Percentiles rank a stretch among this genome's conserved stretches.
These are phyloP conservation scores for Magnolia kwangsiensis DNA, from an alignment of 164 flowering plant genomes.

Conservation along the genomic window DNA sequence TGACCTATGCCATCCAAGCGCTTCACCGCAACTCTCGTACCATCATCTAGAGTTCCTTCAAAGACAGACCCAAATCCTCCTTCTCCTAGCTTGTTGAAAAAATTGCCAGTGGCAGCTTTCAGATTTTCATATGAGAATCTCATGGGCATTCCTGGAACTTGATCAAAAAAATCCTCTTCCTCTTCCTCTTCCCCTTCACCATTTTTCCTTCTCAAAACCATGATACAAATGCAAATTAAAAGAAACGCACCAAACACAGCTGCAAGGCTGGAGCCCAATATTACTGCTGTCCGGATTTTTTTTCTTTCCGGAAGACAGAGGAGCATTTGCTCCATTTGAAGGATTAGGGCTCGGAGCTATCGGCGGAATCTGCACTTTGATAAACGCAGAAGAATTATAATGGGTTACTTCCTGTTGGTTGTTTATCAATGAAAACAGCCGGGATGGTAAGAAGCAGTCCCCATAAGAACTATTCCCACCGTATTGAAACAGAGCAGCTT, in stretches of 20 bases:
- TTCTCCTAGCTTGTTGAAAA: constrained; percentile 18
- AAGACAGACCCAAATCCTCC: constrained; percentile 35
- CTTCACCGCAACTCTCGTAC: constrained; percentile 30
- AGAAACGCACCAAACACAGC: not conserved
- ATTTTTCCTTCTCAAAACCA: not conserved
- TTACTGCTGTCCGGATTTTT: not conserved
- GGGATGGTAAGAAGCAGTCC: constrained; percentile 13
- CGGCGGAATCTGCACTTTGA: constrained; percentile 19
- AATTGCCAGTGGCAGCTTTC: constrained; percentile 17
- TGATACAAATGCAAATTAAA: not conserved
- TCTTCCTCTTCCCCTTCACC: constrained; percentile 3
- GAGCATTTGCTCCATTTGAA: not conserved
- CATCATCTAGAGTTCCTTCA: constrained; percentile 17
- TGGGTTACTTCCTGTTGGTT: not conserved
- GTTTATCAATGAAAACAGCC: constrained; percentile 16
- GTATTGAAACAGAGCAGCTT: constrained; percentile 13
- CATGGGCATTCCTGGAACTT: constrained; percentile 15
- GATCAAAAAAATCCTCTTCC: not conserved
- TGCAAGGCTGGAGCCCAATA: constrained; percentile 12
- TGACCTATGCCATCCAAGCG: constrained; percentile 22
- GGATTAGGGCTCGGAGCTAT: not conserved
- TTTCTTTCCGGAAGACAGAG: not conserved
- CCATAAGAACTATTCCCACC: not conserved
- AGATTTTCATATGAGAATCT: constrained; percentile 22
- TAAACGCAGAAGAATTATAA: constrained; percentile 14